Evolutionary conservation across 2,329 filamentous ascomycete genomes (phyloP), one percentile per base, ranked within the genome.

Genomic region (Alternaria atra): DNA sequence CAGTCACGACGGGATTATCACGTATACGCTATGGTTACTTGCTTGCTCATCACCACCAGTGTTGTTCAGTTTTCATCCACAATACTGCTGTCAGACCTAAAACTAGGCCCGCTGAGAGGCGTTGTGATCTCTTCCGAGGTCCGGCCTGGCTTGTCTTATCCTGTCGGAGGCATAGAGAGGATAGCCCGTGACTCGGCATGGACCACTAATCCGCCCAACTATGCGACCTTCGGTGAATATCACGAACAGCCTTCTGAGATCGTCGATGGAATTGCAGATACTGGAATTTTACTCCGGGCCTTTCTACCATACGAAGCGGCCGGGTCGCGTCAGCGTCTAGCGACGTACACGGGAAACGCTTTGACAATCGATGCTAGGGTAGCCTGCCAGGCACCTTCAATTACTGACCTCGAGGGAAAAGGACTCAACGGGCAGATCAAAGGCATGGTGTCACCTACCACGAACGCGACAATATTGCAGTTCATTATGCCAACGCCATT

Each of bases 291-390:
- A 25, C 29, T 61, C 13, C 55, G 58, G 8, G 34, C 58, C 7
- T 59, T 64, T 39, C 40, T 64, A 6, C 62, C 58, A n/a, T 64
- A 56, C 37, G 8, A 47, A 13, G 35, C 44, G 4, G 39, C 52
- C 15, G 44, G 52, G 8, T 59, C 52, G 3, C 62, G 62, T 20
- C 58, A 64, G 30, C 53, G 17, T 13, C 13, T 64, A 23, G 27
- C 13, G 9, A 54, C 17, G 7, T 64, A 59, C 17, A 32, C 25
- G 4, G 62, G 62, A 32, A 59, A 58, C 13, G 51, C 58, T 12
- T 32, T 64, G 17, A 48, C 55, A 13, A 20, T 64, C 4, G 58
- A 61, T 52, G 54, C 62, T 9, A 51, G 62, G 39, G 58, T 64
- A 5, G 42, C 58, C 23, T 61, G 62, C 44, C 58, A 64, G 25